Evolutionary conservation across 441 rosid genomes (phyloP).

Genomic region (Rhodomyrtus psidioides): DNA sequence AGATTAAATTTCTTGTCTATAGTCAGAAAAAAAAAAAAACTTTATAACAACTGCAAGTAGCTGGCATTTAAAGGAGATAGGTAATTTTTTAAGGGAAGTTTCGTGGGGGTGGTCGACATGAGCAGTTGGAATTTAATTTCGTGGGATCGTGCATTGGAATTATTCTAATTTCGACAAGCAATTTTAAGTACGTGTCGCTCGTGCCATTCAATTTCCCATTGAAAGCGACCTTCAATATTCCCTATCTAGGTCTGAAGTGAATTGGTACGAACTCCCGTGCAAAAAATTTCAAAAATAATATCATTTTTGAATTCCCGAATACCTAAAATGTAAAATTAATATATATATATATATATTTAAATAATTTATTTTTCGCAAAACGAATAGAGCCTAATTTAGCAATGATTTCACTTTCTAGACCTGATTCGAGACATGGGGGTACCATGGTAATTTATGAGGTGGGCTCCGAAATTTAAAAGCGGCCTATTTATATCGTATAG

Average conservation of each 20-base stretch:
- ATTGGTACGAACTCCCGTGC: not conserved
- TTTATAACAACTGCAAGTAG: not conserved
- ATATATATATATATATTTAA: too few relatives aligned
- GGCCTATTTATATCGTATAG: too few relatives aligned
- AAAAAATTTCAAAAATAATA: not conserved
- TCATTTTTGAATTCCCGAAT: too few relatives aligned
- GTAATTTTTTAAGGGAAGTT: not conserved
- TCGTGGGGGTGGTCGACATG: not conserved
- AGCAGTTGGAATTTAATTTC: not conserved
- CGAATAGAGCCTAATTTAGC: fast-evolving
- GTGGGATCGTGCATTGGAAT: not conserved
- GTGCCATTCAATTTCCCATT: not conserved
- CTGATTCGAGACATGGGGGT: too few relatives aligned
- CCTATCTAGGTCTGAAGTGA: not conserved
- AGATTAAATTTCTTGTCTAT: not conserved
- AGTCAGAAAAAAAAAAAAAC: not conserved
- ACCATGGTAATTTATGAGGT: too few relatives aligned
- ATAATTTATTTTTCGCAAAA: too few relatives aligned
- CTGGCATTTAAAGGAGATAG: not conserved
- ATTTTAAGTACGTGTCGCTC: not conserved
- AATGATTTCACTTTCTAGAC: too few relatives aligned
- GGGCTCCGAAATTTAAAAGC: too few relatives aligned
- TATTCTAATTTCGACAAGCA: not conserved
- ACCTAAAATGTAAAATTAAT: too few relatives aligned
- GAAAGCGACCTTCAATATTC: not conserved